Evolutionary conservation across 2,329 filamentous ascomycete species (phyloP), one percentile per base, ranked within the genome.

Genomic region (Diaporthe ampelina): DNA sequence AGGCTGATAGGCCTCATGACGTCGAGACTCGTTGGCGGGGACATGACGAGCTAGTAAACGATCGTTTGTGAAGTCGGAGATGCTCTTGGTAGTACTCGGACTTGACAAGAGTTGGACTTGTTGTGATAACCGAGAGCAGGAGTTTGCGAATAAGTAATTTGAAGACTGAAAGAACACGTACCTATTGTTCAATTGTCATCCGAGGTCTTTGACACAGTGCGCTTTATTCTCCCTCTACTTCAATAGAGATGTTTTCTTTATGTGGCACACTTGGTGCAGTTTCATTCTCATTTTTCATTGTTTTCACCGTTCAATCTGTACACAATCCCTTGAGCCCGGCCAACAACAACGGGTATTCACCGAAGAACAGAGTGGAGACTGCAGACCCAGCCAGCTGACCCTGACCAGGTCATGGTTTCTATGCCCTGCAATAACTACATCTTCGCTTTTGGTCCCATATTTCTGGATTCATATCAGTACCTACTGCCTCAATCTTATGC

Each of bases 121-220:
- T 11, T 9, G n/a, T 13, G 15, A 7, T 6, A 17, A 40, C 0
- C 11, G 0, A 24, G 11, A 0, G 7, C 5, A n/a, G 15, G 4
- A 26, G 8, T 10, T 40, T 7, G 9, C 2, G 21, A 40, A 40
- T 40, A 26, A 26, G 17, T 40, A 24, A 19, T 24, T 24, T 11
- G 4, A 6, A 19, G 3, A 43, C 3, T 43, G 35, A 40, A 45
- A 61, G n/a, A 45, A 45, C 4, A 19, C 1, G 4, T 13, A 1
- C 6, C 5, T 1, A 29, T 61, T 61, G 15, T 29, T 61, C 15
- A 7, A 10, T 13, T 32, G 2, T 24, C 24, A 35, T n/a, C 8
- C 15, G 3, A 2, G 6, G 19, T 6, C 15, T 11, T 61, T 40
- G n/a, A 11, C 26, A 61, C 24, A 61, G 26, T 43, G 37, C 7